Conservation (phyloP, 1,284 basidiomycete genomes). For the Heterobasidion annosum region DNA sequence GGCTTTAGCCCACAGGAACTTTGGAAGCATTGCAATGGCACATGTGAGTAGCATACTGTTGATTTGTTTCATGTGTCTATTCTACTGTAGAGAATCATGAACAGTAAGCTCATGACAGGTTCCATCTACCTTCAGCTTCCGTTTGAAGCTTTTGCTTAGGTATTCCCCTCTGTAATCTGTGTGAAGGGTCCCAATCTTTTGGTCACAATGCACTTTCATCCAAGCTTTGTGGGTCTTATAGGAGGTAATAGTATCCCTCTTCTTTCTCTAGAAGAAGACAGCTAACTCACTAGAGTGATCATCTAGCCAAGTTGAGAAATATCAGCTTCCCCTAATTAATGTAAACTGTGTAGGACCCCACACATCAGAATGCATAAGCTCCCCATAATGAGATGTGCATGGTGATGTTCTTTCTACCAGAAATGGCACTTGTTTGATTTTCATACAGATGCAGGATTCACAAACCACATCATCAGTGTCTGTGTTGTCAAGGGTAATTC, state of each 20-base stretch:
- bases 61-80: slow-evolving; percentile 23
- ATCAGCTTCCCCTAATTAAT: background rate
- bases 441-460: slow-evolving; percentile 24
- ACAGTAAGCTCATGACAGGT: slow-evolving; percentile 20
- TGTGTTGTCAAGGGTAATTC: slow-evolving; percentile 18
- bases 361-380: background rate
- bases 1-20: slow-evolving; percentile 1
- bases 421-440: background rate
- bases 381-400: background rate
- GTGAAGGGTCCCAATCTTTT: background rate
- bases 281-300: background rate
- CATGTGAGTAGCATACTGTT: slow-evolving; percentile 16
- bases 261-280: background rate
- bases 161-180: slow-evolving; percentile 2
- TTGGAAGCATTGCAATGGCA: slow-evolving; percentile 4
- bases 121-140: slow-evolving; percentile 16
- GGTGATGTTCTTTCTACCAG: background rate
- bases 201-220: background rate
- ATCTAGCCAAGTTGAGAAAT: background rate
- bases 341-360: background rate
- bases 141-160: slow-evolving; percentile 13
- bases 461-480: slow-evolving; percentile 18
- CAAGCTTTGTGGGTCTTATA: background rate
- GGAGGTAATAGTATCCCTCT: background rate
- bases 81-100: slow-evolving; percentile 25